Evolutionary conservation across 768 basidiomycete species (phyloP), one percentile per base, ranked within the genome.

Genomic region (Tulasnella sp.): DNA sequence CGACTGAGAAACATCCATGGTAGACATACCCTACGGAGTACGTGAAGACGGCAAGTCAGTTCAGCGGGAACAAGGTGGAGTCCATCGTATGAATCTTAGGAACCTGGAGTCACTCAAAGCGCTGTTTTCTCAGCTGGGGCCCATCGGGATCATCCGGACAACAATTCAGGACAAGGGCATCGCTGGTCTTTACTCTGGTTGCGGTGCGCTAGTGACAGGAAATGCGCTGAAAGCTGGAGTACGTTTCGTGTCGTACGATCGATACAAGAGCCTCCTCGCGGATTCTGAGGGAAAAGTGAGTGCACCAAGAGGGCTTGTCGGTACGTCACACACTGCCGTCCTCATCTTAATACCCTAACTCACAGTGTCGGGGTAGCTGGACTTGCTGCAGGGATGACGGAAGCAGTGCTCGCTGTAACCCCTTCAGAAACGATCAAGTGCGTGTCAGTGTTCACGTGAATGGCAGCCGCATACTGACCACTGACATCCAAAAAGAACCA

Each of bases 361-460:
- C n/a, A 52, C 29, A 32, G 17, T 36, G 35, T 22, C 19, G 41
- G 5, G 39, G n/a, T 76, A 81, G 82, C 83, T 32, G 83, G 83
- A 39, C 76, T 84, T 6, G 83, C 80, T 68, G 96, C 96, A 1
- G 96, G 96, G 3, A 87, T 94, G 88, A 90, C 84, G 77, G 96
- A 98, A 80, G 94, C 96, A 0, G 79, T 98, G 26, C 87, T 98
- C 71, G 96, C 96, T 1, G 96, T 99, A 3, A 98, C 96, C 0
- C 96, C 96, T 2, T 95, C 93, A 14, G 96, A 99, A 80, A 98
- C 96, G 0, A 97, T 98, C 84, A 99, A 99, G 96, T 95, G 64
- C 47, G 91, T 80, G 1, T 37, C 44, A 22, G 16, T 70, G 1
- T 52, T 52, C 16, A n/a, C 59, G 39, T 73, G 4, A 11, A 7